Percentiles rank a stretch among this genome's conserved stretches.
Evolutionary conservation across 306 rosid genomes (phyloP).

Genomic region (Argentina anserina): DNA sequence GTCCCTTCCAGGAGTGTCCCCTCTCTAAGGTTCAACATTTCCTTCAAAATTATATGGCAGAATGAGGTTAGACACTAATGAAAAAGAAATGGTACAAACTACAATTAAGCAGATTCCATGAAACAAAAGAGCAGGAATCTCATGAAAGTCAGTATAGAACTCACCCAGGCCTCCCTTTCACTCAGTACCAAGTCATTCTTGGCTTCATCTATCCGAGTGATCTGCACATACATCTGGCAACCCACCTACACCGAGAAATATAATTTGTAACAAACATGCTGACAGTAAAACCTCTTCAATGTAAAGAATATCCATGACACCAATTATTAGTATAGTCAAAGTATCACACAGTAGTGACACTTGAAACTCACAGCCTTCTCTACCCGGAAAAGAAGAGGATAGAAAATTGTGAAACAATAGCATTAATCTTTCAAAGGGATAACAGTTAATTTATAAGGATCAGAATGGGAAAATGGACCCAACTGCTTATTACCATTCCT

Average conservation of each 20-base stretch:
- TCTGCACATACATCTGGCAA: slow-evolving; percentile 48
- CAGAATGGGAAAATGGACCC: neutral
- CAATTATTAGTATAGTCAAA: neutral
- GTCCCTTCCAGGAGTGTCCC: slow-evolving; percentile 87
- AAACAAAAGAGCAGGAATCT: slow-evolving; percentile 13
- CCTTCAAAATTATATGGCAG: slow-evolving; percentile 41
- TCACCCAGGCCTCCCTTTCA: slow-evolving; percentile 88
- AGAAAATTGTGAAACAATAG: neutral
- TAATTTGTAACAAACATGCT: slow-evolving; percentile 18
- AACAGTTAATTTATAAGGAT: neutral
- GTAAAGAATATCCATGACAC: neutral
- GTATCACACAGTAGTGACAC: neutral
- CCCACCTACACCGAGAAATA: slow-evolving; percentile 68
- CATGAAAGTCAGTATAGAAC: slow-evolving; percentile 31
- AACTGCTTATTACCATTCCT: neutral
- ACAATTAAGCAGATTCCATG: neutral
- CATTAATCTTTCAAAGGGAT: neutral
- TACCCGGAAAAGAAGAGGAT: neutral
- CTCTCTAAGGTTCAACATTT: slow-evolving; percentile 59
- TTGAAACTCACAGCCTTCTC: neutral
- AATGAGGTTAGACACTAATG: slow-evolving; percentile 8
- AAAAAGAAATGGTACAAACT: neutral
- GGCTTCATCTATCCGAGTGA: slow-evolving; percentile 69
- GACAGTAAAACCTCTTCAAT: neutral
- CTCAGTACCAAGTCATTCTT: slow-evolving; percentile 75